phyloP scores from a whole-genome alignment of 2,329 filamentous ascomycete genomes.

The Amesomyces nigricolor region DNA sequence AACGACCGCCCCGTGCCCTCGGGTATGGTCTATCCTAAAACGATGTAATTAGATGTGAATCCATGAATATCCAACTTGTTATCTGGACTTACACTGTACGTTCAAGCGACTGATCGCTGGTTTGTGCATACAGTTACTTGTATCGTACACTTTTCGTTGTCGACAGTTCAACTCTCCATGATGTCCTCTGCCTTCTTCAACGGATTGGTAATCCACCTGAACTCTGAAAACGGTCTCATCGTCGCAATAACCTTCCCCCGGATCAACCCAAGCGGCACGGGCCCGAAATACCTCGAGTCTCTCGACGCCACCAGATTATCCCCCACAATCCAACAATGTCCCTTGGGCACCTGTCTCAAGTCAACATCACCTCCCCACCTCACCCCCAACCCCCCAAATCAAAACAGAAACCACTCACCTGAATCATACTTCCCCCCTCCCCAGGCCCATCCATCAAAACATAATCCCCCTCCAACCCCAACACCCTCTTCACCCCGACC shows the following conservation, averaged over 20 bases:
- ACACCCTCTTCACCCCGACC: slow-evolving; percentile 71
- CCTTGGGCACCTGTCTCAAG: slow-evolving; percentile 65
- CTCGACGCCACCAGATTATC: slow-evolving; percentile 81
- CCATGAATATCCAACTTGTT: slow-evolving; percentile 17
- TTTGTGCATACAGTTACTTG: too few species aligned
- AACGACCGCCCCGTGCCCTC: neutral
- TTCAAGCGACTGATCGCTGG: too few species aligned
- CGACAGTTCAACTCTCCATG: too few species aligned
- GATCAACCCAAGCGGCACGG: slow-evolving; percentile 77
- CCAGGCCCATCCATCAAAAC: slow-evolving; percentile 59
- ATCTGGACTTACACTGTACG: neutral
- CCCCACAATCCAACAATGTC: slow-evolving; percentile 86
- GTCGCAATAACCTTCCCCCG: slow-evolving; percentile 72
- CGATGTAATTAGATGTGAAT: slow-evolving; percentile 28
- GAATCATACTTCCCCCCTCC: slow-evolving; percentile 52
- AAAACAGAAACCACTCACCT: slow-evolving; percentile 51
- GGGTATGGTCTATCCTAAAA: slow-evolving; percentile 15
- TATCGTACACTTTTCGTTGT: neutral
- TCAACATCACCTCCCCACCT: neutral
- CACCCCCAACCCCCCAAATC: neutral
- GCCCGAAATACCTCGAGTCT: slow-evolving; percentile 83
- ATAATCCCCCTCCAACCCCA: slow-evolving; percentile 71
- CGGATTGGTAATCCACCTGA: slow-evolving; percentile 44
- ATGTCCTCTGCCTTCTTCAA: slow-evolving; percentile 17
- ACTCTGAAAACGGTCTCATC: slow-evolving; percentile 46